Evolutionary conservation across 225 moss, liverwort and hornwort genomes (phyloP).

Genomic region (Marchantia paleacea): DNA sequence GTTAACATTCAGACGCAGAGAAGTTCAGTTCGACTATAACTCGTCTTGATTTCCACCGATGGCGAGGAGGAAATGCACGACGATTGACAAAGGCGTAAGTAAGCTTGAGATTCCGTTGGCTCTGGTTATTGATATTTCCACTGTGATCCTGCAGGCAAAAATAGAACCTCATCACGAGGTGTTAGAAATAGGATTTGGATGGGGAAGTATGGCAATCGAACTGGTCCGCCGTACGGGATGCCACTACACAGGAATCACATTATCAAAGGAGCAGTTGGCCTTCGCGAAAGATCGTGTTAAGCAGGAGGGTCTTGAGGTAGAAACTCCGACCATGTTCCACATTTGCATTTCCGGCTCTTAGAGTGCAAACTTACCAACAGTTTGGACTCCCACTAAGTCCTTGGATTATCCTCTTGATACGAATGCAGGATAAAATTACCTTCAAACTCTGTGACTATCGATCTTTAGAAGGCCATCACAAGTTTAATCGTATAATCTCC

Average conservation of each 20-base stretch:
- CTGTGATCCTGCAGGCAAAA: conserved; percentile 42
- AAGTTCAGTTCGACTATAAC: too few species aligned
- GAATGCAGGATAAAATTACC: conserved; percentile 57
- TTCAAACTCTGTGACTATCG: conserved; percentile 75
- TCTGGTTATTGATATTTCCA: too few species aligned
- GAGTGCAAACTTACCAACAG: background rate
- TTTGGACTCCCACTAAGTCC: too few species aligned
- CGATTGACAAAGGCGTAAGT: too few species aligned
- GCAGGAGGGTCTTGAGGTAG: conserved; percentile 51
- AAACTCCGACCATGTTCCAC: background rate
- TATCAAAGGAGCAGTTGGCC: conserved; percentile 71
- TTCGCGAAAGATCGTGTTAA: conserved; percentile 55
- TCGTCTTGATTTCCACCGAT: too few species aligned
- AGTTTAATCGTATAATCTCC: conserved; percentile 79
- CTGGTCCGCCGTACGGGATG: conserved; percentile 70
- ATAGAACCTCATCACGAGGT: conserved; percentile 67
- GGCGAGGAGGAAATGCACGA: too few species aligned
- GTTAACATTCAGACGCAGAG: too few species aligned
- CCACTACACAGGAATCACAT: conserved; percentile 68
- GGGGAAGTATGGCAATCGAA: conserved; percentile 79
- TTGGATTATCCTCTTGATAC: background rate
- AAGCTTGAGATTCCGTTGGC: too few species aligned
- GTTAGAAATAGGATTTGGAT: conserved; percentile 72
- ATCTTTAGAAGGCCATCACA: conserved; percentile 52
- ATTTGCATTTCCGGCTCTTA: background rate